phyloP scores from a whole-genome alignment of 768 basidiomycete species.

The Leccinum subgranulosum region DNA sequence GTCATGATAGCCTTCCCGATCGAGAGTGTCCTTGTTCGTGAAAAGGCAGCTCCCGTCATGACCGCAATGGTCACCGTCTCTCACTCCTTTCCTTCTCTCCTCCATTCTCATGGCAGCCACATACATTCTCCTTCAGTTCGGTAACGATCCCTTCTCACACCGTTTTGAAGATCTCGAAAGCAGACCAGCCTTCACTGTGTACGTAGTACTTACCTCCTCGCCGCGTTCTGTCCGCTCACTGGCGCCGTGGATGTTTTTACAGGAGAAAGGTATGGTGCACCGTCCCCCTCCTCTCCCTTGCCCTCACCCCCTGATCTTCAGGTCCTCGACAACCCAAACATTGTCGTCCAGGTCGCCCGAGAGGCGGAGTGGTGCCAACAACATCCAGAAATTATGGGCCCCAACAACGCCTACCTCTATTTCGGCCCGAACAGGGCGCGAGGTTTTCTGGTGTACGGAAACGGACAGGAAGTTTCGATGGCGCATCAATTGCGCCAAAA shows the following conservation, averaged over 20 bases:
- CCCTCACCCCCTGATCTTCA: slow-evolving; percentile 18
- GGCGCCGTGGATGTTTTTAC: not conserved
- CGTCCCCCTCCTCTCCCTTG: not conserved
- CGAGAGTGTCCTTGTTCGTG: slow-evolving; percentile 39
- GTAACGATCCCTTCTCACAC: slow-evolving; percentile 58
- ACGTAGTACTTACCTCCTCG: slow-evolving; percentile 23
- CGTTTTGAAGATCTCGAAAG: slow-evolving; percentile 63
- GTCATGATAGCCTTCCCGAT: slow-evolving; percentile 35
- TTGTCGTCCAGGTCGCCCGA: slow-evolving; percentile 60
- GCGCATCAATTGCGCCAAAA: slow-evolving; percentile 53
- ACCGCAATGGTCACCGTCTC: slow-evolving; percentile 7
- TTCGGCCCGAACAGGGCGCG: slow-evolving; percentile 61
- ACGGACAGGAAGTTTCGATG: slow-evolving; percentile 58
- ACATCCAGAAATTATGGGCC: slow-evolving; percentile 74
- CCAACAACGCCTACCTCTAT: slow-evolving; percentile 72
- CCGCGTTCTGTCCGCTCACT: slow-evolving; percentile 2
- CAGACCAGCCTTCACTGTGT: slow-evolving; percentile 68
- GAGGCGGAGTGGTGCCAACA: slow-evolving; percentile 66
- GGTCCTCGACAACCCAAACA: slow-evolving; percentile 58
- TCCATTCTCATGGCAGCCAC: slow-evolving; percentile 33
- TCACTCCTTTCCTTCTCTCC: slow-evolving; percentile 18
- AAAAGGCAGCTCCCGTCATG: slow-evolving; percentile 27
- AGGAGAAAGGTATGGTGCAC: slow-evolving; percentile 23
- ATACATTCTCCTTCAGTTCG: slow-evolving; percentile 60
- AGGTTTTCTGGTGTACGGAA: slow-evolving; percentile 70